Evolutionary conservation across 1,284 basidiomycete species (phyloP).

Genomic region (Retiboletus fuscus): DNA sequence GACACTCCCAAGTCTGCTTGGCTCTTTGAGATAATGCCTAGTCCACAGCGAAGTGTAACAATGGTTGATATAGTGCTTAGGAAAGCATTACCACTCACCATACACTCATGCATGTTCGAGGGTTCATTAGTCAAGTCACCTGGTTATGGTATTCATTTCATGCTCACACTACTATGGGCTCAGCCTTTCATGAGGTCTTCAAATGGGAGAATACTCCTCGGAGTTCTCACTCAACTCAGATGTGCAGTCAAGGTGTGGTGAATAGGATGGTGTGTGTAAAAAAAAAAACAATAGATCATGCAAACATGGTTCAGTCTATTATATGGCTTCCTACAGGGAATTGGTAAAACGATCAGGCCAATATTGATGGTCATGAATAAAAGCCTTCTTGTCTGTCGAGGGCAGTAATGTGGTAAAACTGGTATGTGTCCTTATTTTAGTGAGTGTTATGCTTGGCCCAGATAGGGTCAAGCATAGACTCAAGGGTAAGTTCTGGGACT

Average conservation of each 20-base stretch:
- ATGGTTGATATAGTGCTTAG: slow-evolving; percentile 50
- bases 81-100: slow-evolving; percentile 71
- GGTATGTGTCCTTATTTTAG: slow-evolving; percentile 46
- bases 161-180: slow-evolving; percentile 14
- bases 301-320: slow-evolving; percentile 71
- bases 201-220: slow-evolving; percentile 65
- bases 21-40: no score
- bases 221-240: slow-evolving; percentile 76
- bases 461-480: no score
- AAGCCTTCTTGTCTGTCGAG: slow-evolving; percentile 70
- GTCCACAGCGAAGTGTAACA: no score
- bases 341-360: slow-evolving; percentile 54
- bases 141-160: slow-evolving; percentile 60
- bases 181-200: slow-evolving; percentile 66
- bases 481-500: no score
- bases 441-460: no score
- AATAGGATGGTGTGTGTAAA: slow-evolving; percentile 76
- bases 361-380: slow-evolving; percentile 32
- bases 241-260: slow-evolving; percentile 82
- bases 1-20: no score
- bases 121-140: slow-evolving; percentile 83
- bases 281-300: slow-evolving; percentile 76
- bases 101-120: slow-evolving; percentile 75
- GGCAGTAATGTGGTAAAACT: slow-evolving; percentile 62
- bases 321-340: slow-evolving; percentile 78